phyloP scores from a whole-genome alignment of 768 basidiomycete genomes.

The Cystobasidium ongulense region DNA sequence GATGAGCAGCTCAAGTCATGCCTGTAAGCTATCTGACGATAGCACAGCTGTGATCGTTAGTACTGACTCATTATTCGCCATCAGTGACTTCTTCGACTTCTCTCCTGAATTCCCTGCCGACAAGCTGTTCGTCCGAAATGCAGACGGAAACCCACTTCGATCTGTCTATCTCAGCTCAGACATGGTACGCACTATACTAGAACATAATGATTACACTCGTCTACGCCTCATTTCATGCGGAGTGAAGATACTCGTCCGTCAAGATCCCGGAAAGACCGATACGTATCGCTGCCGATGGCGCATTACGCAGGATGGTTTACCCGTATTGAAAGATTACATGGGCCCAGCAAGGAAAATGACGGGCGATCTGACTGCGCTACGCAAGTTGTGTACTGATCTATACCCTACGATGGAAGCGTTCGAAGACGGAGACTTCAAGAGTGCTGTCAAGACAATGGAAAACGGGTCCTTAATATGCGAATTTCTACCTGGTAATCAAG shows the following conservation, averaged over 20 bases:
- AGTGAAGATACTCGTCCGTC: conserved; percentile 83
- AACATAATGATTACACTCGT: conserved; percentile 70
- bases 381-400: conserved; percentile 62
- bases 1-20: conserved; percentile 64
- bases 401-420: conserved; percentile 70
- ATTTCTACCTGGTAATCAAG: conserved; percentile 55
- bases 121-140: conserved; percentile 80
- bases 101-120: conserved; percentile 60
- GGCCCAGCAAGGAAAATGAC: conserved; percentile 57
- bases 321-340: conserved; percentile 73
- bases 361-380: conserved; percentile 55
- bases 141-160: conserved; percentile 56
- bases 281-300: conserved; percentile 49
- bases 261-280: conserved; percentile 56
- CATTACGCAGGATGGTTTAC: conserved; percentile 72
- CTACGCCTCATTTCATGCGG: conserved; percentile 86
- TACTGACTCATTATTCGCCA: not conserved
- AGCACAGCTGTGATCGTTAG: not conserved
- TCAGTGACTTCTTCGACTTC: conserved; percentile 66
- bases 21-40: conserved; percentile 54
- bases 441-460: conserved; percentile 54
- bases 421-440: conserved; percentile 53
- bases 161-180: conserved; percentile 78
- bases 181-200: conserved; percentile 69
- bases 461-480: conserved; percentile 65